These are phyloP conservation scores for Meira miltonrushii DNA, from an alignment of 1,284 basidiomycete genomes.

Conservation along the genomic window DNA sequence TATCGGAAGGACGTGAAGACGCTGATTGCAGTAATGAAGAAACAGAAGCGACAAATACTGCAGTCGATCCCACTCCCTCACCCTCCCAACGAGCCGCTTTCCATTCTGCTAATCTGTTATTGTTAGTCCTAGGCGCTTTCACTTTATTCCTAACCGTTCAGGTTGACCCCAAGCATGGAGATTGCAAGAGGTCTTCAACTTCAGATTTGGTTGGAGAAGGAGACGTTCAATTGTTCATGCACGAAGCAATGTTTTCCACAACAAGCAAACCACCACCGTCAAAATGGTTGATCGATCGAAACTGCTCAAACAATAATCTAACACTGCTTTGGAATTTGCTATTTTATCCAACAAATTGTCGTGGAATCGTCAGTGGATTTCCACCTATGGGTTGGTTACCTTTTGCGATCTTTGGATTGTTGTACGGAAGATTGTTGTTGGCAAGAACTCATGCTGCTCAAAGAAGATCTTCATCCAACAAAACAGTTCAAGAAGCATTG, in stretches of 20 bases:
- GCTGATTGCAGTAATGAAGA: constrained; percentile 1
- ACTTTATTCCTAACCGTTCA: neutral
- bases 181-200: too few species aligned
- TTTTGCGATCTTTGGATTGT: constrained; percentile 33
- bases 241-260: neutral
- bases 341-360: constrained; percentile 1
- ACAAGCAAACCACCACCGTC: too few species aligned
- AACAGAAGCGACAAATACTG: neutral
- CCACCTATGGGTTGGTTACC: constrained; percentile 38
- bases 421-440: constrained; percentile 34
- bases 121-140: neutral
- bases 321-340: neutral
- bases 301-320: too few species aligned
- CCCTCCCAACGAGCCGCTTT: constrained; percentile 14
- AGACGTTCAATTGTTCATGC: neutral
- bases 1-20: neutral
- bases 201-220: neutral
- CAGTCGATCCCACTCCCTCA: constrained; percentile 19
- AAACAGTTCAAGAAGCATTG: neutral
- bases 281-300: too few species aligned
- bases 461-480: too few species aligned
- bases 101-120: too few species aligned
- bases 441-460: neutral
- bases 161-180: too few species aligned
- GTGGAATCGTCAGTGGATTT: constrained; percentile 27